Conservation (phyloP, 768 basidiomycete genomes). For the Lactarius sanguifluus region DNA sequence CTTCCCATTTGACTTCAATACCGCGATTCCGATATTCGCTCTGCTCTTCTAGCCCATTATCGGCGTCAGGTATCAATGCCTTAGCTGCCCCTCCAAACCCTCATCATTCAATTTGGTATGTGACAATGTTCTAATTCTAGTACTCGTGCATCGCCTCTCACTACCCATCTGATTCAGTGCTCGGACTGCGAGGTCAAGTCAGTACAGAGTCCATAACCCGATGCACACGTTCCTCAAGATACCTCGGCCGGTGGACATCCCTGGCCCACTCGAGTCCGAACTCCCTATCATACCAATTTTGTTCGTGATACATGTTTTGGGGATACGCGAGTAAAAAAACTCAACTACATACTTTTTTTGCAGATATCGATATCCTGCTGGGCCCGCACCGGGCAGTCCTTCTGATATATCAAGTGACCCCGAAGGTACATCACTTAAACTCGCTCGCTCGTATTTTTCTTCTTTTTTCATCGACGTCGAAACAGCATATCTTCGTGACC, state of each 20-base stretch:
- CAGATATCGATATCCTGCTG: constrained; percentile 67
- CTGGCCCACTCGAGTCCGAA: constrained; percentile 49
- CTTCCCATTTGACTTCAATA: not conserved
- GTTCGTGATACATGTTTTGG: constrained; percentile 41
- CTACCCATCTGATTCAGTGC: constrained; percentile 51
- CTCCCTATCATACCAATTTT: constrained; percentile 67
- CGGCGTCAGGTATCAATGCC: constrained; percentile 86
- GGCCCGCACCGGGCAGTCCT: constrained; percentile 42
- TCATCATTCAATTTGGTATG: constrained; percentile 71
- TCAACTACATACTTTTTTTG: not conserved
- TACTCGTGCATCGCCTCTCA: not conserved
- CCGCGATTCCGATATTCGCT: not conserved
- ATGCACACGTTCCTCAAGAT: constrained; percentile 89
- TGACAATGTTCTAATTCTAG: constrained; percentile 7
- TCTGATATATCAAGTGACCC: constrained; percentile 48
- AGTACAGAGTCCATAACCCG: constrained; percentile 79
- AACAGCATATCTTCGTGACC: constrained; percentile 59
- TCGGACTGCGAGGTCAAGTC: constrained; percentile 75
- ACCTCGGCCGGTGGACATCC: constrained; percentile 64
- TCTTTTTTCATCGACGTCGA: not conserved
- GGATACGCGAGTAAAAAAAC: not conserved
- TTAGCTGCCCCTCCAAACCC: constrained; percentile 78
- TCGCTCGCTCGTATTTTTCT: not conserved
- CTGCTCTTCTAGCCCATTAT: constrained; percentile 54
- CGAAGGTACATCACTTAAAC: constrained; percentile 45